Evolutionary conservation across 352 stramenopile species (phyloP).

Genomic region (Globisporangium acanthophoron): DNA sequence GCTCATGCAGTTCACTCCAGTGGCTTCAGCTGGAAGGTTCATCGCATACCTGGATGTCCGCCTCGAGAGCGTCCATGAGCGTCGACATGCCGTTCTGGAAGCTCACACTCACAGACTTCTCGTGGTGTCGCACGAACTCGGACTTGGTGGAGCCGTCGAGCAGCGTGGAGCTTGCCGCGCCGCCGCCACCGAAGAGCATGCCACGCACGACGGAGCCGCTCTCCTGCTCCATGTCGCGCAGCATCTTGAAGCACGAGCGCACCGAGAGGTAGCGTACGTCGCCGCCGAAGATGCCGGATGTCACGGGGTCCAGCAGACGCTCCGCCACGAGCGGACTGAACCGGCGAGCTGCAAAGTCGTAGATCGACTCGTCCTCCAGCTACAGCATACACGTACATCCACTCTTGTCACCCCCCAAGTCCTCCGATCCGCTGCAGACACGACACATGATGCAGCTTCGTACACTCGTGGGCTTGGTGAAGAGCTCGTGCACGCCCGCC

Average conservation of each 20-base stretch:
- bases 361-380: conserved; percentile 71
- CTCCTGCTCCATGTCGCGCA: conserved; percentile 70
- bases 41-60: conserved; percentile 29
- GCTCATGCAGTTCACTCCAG: not conserved
- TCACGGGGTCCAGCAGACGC: conserved; percentile 70
- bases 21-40: not conserved
- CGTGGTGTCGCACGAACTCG: conserved; percentile 59
- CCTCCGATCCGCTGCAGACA: too few species aligned
- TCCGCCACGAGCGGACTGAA: conserved; percentile 81
- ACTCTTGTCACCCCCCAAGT: not conserved
- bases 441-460: not conserved
- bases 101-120: conserved; percentile 80
- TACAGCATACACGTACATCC: conserved; percentile 3
- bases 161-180: conserved; percentile 27
- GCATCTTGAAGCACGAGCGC: conserved; percentile 72
- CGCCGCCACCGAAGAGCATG: conserved; percentile 49
- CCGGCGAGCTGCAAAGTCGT: conserved; percentile 67
- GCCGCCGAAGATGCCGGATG: conserved; percentile 85
- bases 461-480: conserved; percentile 29
- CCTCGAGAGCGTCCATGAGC: conserved; percentile 48
- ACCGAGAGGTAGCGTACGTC: conserved; percentile 77
- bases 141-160: conserved; percentile 69
- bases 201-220: conserved; percentile 76
- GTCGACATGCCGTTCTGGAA: conserved; percentile 77
- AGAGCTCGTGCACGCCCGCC: conserved; percentile 63